Evolutionary conservation across 2,329 filamentous ascomycete species (phyloP), one percentile per base, ranked within the genome.

Genomic region (Penicillium sp.): DNA sequence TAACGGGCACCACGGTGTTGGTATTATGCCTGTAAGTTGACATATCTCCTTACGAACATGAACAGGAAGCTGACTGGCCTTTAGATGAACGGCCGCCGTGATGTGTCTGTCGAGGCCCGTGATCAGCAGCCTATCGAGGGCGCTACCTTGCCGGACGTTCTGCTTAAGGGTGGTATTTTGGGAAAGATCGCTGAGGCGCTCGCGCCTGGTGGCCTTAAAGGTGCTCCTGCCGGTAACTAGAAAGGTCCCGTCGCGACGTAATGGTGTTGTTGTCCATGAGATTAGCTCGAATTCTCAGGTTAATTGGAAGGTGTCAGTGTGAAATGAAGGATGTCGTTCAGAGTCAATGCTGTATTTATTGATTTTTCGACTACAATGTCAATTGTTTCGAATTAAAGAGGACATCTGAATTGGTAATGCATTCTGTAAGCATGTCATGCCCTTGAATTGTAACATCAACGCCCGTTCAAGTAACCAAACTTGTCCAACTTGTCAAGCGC

Each of bases 111-210:
- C 0, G 61, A 66, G 48, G 34, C 64, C 8, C 63, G 65, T 3
- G 51, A 52, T 3, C 20, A 63, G 5, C 67, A 63, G 4, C 67
- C 67, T 12, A 64, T 69, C 17, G 52, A 68, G 52, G 67, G 67
- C 2, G 56, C 67, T 1, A 62, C 64, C 1, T 43, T 69, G n/a
- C 50, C 61, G 0, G 62, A 61, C 35, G 64, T 61, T 37, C 28
- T 69, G 2, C 37, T 69, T 3, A 28, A 57, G 28, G 52, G 58
- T 5, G 65, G 67, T 55, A 56, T 58, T 17, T 22, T 69, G 11
- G 60, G 63, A 10, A 67, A 68, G 50, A 12, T 69, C 1, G 50
- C 37, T 25, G 47, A 65, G 11, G 8, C 45, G 7, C 50, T 67
- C 3, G 43, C 51, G 11, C 63, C 63, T 5, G 38, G 38, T 35